Percentiles rank a stretch among this genome's conserved stretches.
These are phyloP conservation scores for Chalciporus sphaerocephalus DNA, from an alignment of 768 basidiomycete genomes.

Conservation along the genomic window DNA sequence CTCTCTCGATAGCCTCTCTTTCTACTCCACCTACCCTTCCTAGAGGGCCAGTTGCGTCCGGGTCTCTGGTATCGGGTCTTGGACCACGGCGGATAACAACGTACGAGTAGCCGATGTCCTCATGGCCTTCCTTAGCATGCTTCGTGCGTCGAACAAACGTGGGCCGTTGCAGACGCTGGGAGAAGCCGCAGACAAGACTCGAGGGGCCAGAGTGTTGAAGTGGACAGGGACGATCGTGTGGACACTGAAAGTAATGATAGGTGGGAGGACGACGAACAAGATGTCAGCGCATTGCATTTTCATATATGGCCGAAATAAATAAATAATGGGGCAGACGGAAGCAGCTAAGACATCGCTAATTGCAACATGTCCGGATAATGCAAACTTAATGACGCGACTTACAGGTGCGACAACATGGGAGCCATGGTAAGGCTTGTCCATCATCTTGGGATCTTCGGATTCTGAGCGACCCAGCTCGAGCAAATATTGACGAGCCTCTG, in stretches of 20 bases:
- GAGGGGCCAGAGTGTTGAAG: constrained; percentile 53
- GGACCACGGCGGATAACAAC: constrained; percentile 78
- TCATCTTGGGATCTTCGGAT: constrained; percentile 41
- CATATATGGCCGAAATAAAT: constrained; percentile 16
- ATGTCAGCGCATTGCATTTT: constrained; percentile 8
- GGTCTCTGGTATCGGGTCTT: constrained; percentile 44
- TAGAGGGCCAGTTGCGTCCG: constrained; percentile 9
- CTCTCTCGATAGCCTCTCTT: constrained; percentile 28
- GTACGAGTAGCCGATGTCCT: constrained; percentile 87
- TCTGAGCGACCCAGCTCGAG: constrained; percentile 61
- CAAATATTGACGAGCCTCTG: constrained; percentile 73
- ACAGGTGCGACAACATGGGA: constrained; percentile 89
- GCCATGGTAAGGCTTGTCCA: constrained; percentile 42
- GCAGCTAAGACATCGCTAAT: neutral
- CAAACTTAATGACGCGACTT: constrained; percentile 27
- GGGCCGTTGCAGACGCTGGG: constrained; percentile 84
- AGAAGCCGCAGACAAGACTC: constrained; percentile 71
- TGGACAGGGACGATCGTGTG: constrained; percentile 86
- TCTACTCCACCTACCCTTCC: constrained; percentile 31
- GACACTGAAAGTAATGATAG: constrained; percentile 56
- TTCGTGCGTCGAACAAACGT: constrained; percentile 83
- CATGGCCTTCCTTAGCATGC: constrained; percentile 78
- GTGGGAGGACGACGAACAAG: constrained; percentile 1
- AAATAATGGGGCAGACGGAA: neutral
- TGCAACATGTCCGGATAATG: neutral